A percentile compares a stretch with the other conserved stretches of the same genome.
Conservation (phyloP, 2,329 filamentous ascomycete species). For the Pyrenophora seminiperda region DNA sequence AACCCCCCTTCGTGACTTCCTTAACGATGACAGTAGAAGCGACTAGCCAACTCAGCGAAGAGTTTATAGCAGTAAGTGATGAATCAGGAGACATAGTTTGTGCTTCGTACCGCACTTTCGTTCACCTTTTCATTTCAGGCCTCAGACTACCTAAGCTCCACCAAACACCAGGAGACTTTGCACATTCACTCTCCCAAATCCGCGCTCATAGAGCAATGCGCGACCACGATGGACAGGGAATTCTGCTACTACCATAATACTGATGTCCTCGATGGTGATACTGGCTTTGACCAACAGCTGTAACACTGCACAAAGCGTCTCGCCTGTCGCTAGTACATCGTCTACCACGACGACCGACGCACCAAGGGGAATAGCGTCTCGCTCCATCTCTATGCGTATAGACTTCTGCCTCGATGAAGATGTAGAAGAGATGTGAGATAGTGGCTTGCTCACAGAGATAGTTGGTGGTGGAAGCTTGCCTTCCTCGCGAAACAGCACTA, state of each 20-base stretch:
- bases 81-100: too few species aligned
- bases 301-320: conserved; percentile 61
- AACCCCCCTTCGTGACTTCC: too few species aligned
- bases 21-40: too few species aligned
- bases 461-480: conserved; percentile 65
- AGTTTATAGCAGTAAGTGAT: too few species aligned
- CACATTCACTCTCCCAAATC: conserved; percentile 58
- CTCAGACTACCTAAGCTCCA: conserved; percentile 34
- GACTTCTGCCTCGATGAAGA: conserved; percentile 30
- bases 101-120: too few species aligned
- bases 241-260: conserved; percentile 62
- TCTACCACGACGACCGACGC: conserved; percentile 62
- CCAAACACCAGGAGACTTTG: conserved; percentile 61
- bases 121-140: too few species aligned
- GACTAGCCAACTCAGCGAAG: too few species aligned
- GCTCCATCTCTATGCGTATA: conserved; percentile 57
- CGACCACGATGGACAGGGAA: conserved; percentile 62
- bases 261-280: conserved; percentile 50
- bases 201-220: conserved; percentile 51
- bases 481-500: conserved; percentile 60
- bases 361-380: conserved; percentile 48
- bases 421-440: conserved; percentile 61
- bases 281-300: conserved; percentile 54
- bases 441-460: conserved; percentile 54
- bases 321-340: conserved; percentile 63